Evolutionary conservation across 2,329 filamentous ascomycete genomes (phyloP).

Genomic region (Stachybotrys chartarum): DNA sequence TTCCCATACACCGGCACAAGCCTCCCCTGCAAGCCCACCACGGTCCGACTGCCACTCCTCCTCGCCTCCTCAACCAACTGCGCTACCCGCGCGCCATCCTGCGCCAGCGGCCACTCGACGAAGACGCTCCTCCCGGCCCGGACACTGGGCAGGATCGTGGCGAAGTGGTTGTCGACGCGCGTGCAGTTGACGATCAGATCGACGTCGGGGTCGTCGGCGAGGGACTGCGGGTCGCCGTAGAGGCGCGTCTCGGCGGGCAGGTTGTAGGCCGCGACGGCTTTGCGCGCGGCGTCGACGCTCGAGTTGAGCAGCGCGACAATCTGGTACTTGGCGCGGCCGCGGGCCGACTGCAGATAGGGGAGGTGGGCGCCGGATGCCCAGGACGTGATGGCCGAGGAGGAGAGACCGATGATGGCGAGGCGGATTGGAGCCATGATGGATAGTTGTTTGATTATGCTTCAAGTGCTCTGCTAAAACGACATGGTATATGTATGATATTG

Average conservation of each 20-base stretch:
- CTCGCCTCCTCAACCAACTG: conserved; percentile 30
- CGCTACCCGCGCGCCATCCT: conserved; percentile 29
- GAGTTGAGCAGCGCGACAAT: conserved; percentile 49
- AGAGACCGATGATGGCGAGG: conserved; percentile 51
- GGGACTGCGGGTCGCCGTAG: conserved; percentile 39
- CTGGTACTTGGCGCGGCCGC: conserved; percentile 32
- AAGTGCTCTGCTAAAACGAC: not conserved
- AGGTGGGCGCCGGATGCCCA: conserved; percentile 53
- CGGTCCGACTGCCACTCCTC: conserved; percentile 24
- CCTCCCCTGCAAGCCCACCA: conserved; percentile 46
- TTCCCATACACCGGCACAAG: conserved; percentile 35
- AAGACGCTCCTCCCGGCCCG: conserved; percentile 45
- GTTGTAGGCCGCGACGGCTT: conserved; percentile 33
- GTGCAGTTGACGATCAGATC: conserved; percentile 50
- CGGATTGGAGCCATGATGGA: conserved; percentile 41
- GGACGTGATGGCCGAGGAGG: conserved; percentile 38
- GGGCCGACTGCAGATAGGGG: conserved; percentile 47
- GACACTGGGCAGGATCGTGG: conserved; percentile 36
- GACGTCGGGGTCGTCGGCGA: conserved; percentile 41
- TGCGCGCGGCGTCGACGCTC: conserved; percentile 32
- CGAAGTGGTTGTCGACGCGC: conserved; percentile 44
- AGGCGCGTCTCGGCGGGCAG: conserved; percentile 33
- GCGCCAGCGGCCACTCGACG: conserved; percentile 52
- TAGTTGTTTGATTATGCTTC: not conserved
- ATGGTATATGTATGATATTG: too few relatives aligned